These are phyloP conservation scores for Trichocomaceae sp. DNA, from an alignment of 2,329 filamentous ascomycete genomes.

Conservation along the genomic window DNA sequence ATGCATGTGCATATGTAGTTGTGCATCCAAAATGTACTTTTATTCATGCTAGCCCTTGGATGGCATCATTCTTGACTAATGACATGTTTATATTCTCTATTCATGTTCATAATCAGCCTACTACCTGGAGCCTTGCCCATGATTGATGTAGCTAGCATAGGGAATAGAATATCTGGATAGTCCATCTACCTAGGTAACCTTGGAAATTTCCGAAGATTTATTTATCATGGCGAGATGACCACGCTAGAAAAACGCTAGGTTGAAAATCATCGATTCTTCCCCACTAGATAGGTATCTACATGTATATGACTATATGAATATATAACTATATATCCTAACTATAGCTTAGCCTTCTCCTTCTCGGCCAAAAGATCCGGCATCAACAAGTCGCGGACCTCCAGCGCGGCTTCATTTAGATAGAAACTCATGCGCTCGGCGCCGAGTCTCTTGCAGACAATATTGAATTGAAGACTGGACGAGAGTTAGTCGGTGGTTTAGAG, in stretches of 20 bases:
- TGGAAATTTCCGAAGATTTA: no score
- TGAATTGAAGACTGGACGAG: conserved; percentile 79
- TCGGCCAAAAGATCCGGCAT: conserved; percentile 63
- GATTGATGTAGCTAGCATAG: no score
- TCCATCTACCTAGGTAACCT: no score
- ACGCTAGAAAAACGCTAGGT: no score
- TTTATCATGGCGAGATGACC: no score
- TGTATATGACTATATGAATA: no score
- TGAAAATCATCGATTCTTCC: no score
- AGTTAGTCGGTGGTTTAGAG: conserved; percentile 13
- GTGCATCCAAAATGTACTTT: not conserved
- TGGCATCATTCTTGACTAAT: not conserved
- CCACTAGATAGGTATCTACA: no score
- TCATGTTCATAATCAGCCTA: not conserved
- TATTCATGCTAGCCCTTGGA: not conserved
- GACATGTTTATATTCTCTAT: not conserved
- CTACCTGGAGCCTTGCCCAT: no score
- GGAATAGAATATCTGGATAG: no score
- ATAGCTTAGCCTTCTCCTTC: conserved; percentile 80
- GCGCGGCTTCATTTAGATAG: conserved; percentile 88
- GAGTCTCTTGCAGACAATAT: conserved; percentile 88
- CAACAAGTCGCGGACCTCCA: conserved; percentile 81
- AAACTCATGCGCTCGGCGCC: conserved; percentile 91
- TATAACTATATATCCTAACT: conserved; percentile 31
- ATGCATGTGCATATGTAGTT: not conserved